A percentile compares a stretch with the other conserved stretches of the same genome.
phyloP scores from a whole-genome alignment of 139 green algal genomes.

The Trebouxia sp. region DNA sequence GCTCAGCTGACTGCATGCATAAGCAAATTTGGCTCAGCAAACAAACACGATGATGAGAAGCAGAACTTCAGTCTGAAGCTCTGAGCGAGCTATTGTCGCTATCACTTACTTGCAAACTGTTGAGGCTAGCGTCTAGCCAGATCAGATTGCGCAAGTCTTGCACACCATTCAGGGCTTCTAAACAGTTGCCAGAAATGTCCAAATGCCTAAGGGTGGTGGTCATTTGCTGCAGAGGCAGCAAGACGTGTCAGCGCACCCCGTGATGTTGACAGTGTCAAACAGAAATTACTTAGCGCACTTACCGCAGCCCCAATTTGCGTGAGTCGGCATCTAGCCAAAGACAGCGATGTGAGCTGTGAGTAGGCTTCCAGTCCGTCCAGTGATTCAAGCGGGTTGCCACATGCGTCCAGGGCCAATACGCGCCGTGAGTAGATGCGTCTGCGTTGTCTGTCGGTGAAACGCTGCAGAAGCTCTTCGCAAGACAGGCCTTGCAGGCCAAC shows the following conservation, averaged over 20 bases:
- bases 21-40: too few species aligned
- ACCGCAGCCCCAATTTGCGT: background rate
- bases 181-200: background rate
- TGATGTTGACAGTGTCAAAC: too few species aligned
- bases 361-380: background rate
- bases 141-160: background rate
- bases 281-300: background rate
- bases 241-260: too few species aligned
- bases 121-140: conserved; percentile 2
- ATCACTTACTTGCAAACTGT: background rate
- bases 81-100: too few species aligned
- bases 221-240: background rate
- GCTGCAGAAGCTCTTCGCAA: background rate
- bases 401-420: background rate
- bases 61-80: too few species aligned
- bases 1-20: background rate
- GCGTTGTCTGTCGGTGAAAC: conserved; percentile 2
- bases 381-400: background rate
- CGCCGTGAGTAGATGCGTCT: background rate
- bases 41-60: too few species aligned
- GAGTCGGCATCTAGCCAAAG: background rate
- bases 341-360: background rate
- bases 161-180: background rate
- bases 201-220: background rate
- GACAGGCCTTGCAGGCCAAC: background rate